Base-by-base conservation (phyloP, 176 grass and related monocot species). In the Lolium rigidum region DNA sequence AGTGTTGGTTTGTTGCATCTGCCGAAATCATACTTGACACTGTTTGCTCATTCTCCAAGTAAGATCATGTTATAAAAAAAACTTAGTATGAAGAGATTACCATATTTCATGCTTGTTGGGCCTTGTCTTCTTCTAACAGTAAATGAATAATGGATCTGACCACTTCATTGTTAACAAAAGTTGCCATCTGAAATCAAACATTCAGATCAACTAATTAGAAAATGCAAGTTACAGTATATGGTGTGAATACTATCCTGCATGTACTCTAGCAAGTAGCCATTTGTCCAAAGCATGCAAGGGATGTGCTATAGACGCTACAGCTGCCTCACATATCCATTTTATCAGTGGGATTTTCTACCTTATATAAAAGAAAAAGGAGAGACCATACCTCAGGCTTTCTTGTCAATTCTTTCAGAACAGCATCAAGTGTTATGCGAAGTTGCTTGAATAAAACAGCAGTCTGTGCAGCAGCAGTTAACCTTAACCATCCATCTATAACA, bases 401-500 rank as follows among this genome's bases (percentile, higher is more conserved):
- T 73, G 90, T 91, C 82, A 95, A 68, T 82, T 98, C 90, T 89
- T 98, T 98, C 73, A 98, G 85, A 89, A 98, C 93, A 60, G 88
- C 84, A 91, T 95, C 89, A 65, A 98, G 90, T 58, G 93, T 98
- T 14, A 83, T 65, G 44, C 96, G 88, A 58, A 95, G 90, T 80
- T 98, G 88, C 78, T 98, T 98, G 84, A 95, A 98, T 65, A 95
- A 83, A 73, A 95, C 92, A 81, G 96, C 91, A n/a, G 86, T 92
- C 71, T 95, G 96, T 74, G 96, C 92, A 69, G 96, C 93, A 80
- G 96, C 96, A 92, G 82, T 87, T 47, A 98, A 74, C 84, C 90
- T 98, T 82, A 98, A 89, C 96, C 96, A 98, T 57, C 90, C 94
- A 21, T 95, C 96, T 91, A 94, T 91, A 76, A 94, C 70, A 70